A percentile compares a stretch with the other conserved stretches of the same genome.
These are phyloP conservation scores for Hymenoscyphus linearis DNA, from an alignment of 2,329 filamentous ascomycete genomes.

Conservation along the genomic window DNA sequence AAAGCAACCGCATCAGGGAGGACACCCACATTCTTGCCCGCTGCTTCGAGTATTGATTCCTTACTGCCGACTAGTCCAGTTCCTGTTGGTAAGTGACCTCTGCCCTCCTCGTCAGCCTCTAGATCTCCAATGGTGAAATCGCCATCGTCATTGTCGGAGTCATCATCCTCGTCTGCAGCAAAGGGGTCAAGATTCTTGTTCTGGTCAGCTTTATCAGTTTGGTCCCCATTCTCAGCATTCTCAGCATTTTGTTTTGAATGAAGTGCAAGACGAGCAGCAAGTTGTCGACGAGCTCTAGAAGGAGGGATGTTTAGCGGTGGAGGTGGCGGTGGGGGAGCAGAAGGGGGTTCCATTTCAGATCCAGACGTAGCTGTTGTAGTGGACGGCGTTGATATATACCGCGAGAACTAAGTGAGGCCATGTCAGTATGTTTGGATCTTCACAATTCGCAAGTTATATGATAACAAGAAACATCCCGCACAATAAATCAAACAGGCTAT, in stretches of 20 bases:
- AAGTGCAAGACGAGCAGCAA: slow-evolving; percentile 81
- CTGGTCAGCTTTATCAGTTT: slow-evolving; percentile 18
- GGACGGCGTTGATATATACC: slow-evolving; percentile 32
- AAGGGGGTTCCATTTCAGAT: slow-evolving; percentile 46
- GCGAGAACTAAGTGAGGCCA: slow-evolving; percentile 28
- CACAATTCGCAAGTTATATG: background rate
- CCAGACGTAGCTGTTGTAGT: slow-evolving; percentile 28
- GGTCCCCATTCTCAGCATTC: slow-evolving; percentile 20
- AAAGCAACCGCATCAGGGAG: slow-evolving; percentile 11
- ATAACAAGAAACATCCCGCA: background rate
- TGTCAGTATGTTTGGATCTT: slow-evolving; percentile 18
- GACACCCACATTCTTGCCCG: slow-evolving; percentile 26
- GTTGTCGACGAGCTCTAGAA: slow-evolving; percentile 77
- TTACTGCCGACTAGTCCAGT: slow-evolving; percentile 15
- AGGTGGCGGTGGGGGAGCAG: slow-evolving; percentile 60
- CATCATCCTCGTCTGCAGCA: slow-evolving; percentile 30
- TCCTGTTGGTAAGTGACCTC: slow-evolving; percentile 16
- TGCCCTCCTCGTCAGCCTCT: slow-evolving; percentile 27
- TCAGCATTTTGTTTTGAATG: slow-evolving; percentile 55
- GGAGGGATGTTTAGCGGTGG: slow-evolving; percentile 81
- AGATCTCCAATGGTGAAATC: slow-evolving; percentile 29
- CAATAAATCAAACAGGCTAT: background rate
- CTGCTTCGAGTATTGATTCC: slow-evolving; percentile 7
- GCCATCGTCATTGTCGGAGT: slow-evolving; percentile 26
- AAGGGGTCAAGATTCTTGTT: slow-evolving; percentile 30